Evolutionary conservation across 2,329 filamentous ascomycete species (phyloP).

Genomic region (Grosmannia clavigera): DNA sequence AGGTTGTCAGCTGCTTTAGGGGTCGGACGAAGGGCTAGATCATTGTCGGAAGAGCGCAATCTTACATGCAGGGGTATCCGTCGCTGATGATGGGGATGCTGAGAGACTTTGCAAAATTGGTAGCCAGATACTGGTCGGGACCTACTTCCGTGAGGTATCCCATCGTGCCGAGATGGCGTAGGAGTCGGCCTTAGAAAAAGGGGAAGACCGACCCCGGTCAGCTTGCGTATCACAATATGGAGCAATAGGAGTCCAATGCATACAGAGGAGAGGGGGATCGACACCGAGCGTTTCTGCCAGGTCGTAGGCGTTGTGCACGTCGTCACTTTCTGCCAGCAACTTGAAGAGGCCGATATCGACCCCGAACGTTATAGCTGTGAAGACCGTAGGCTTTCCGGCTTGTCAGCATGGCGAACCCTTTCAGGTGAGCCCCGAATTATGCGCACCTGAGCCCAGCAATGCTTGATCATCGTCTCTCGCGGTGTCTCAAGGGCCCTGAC

Average conservation of each 20-base stretch:
- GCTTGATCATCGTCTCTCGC: constrained; percentile 33
- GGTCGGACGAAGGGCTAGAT: not conserved
- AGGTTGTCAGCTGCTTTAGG: not conserved
- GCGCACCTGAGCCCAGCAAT: constrained; percentile 29
- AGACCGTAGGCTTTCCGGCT: not conserved
- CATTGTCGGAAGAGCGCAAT: not conserved
- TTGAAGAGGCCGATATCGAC: constrained; percentile 24
- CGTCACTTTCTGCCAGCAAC: constrained; percentile 20
- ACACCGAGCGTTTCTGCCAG: constrained; percentile 18
- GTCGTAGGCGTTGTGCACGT: constrained; percentile 19
- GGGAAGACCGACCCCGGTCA: not conserved
- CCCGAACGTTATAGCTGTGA: constrained; percentile 13
- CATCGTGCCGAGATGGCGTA: constrained; percentile 26
- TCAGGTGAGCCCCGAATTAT: not conserved
- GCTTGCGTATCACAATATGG: not conserved
- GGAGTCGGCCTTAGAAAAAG: constrained; percentile 16
- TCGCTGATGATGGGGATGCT: constrained; percentile 21
- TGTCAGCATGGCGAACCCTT: not conserved
- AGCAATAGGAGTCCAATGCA: not conserved
- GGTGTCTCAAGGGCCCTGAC: constrained; percentile 30
- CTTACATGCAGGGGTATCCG: constrained; percentile 18
- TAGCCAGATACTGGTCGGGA: constrained; percentile 23
- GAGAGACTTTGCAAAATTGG: constrained; percentile 25
- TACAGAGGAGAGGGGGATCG: constrained; percentile 18
- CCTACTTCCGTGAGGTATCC: constrained; percentile 25